Evolutionary conservation across 768 basidiomycete species (phyloP), one percentile per base, ranked within the genome.

Genomic region (Suillus americanus): DNA sequence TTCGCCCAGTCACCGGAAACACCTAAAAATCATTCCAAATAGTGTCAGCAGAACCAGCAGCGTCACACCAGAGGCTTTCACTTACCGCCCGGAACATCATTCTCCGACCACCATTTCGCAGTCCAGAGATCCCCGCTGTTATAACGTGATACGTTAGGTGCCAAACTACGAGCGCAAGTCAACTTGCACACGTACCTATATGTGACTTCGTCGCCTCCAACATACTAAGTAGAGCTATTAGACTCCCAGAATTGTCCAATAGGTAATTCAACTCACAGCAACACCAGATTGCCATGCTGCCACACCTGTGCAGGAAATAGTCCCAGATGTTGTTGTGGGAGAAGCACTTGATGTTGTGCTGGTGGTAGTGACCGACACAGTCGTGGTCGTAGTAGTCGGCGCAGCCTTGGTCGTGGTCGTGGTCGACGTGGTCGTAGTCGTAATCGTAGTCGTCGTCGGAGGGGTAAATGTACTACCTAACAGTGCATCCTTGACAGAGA

Each of bases 101-200:
- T 69, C 50, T 82, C 72, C 12, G 75, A 77, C 85, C 85, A 86
- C 78, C 79, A 83, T 61, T 78, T 70, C 5, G 84, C 83, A 1
- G 75, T 79, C 84, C 84, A 86, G 12, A 84, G 73, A 65, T 83
- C 72, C 13, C 82, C 81, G 61, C 84, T 84, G 56, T 37, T 12
- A 37, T 38, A 16, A 40, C 20, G 41, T 13, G 40, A 55, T 69
- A 23, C 43, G 40, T 41, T 38, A 45, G 46, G 4, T 30, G 1
- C 25, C 43, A 38, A 3, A 23, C 16, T 9, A n/a, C 2, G 13
- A 25, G 4, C 37, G 6, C 33, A 7, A 23, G n/a, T 30, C 30
- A 18, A 5, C 16, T 12, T 8, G 18, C 14, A 20, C 8, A 63
- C 81, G 62, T 59, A 83, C 82, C 73, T 66, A 70, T 80, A 84